Evolutionary conservation across 768 basidiomycete genomes (phyloP).

Genomic region (Dentipellis fragilis): DNA sequence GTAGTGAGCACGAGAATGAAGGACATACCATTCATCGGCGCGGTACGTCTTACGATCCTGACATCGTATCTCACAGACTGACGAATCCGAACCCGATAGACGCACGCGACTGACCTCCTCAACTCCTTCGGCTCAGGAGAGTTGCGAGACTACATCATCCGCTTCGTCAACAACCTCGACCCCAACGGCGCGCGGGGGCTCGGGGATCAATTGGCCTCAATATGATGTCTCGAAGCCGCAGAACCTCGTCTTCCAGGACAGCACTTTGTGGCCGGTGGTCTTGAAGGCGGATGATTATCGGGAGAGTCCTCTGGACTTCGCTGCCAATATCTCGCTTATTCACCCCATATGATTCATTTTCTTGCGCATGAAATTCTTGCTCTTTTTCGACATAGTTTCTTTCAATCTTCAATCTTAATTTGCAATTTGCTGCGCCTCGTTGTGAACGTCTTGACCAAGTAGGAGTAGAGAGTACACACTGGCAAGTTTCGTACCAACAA

Average conservation of each 20-base stretch:
- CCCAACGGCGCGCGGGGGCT: conserved; percentile 18
- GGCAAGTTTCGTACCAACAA: no score
- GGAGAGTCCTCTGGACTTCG: conserved; percentile 7
- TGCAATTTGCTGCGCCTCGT: no score
- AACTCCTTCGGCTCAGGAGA: conserved; percentile 17
- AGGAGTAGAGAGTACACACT: no score
- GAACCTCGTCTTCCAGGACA: conserved; percentile 13
- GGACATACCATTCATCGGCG: conserved; percentile 30
- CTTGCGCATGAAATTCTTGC: no score
- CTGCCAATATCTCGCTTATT: conserved; percentile 11
- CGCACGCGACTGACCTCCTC: conserved; percentile 16
- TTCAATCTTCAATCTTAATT: no score
- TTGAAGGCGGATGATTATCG: conserved; percentile 14
- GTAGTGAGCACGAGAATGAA: conserved; percentile 40
- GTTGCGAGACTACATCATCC: conserved; percentile 19
- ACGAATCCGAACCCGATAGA: conserved; percentile 1
- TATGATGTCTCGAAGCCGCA: conserved; percentile 11
- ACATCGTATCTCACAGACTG: not conserved
- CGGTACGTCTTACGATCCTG: conserved; percentile 22
- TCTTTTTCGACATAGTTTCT: no score
- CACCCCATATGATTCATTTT: conserved; percentile 8
- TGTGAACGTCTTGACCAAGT: no score
- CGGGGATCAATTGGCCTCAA: conserved; percentile 14
- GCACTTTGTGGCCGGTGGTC: conserved; percentile 1
- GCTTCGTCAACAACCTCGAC: conserved; percentile 21